Evolutionary conservation across 306 rosid genomes (phyloP), one percentile per base, ranked within the genome.

Genomic region (Vigna reflexopilosa): DNA sequence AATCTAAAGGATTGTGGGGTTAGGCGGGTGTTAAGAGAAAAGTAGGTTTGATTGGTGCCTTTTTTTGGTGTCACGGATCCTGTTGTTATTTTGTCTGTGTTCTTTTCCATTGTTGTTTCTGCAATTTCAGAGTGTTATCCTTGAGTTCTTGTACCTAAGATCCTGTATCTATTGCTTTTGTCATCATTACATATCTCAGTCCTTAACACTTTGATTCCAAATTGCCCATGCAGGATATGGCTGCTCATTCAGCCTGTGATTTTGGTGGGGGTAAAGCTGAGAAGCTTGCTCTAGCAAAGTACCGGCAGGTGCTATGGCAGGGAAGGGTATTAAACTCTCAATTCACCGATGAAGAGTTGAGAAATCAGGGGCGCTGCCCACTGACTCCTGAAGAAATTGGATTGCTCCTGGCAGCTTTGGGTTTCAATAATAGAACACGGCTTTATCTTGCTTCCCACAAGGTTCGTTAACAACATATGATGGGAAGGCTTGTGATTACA

Each of bases 201-300:
- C 42, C 11, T 59, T 59, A 59, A 12, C 40, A 59, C 14, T 28
- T 3, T 13, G 54, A 76, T 76, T 76, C 61, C 58, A 34, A 70
- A 67, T 45, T 74, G 57, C 47, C 36, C 32, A 62, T 81, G 71
- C 91, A 95, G 99, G 99, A 95, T 86, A 95, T 95, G 99, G 98
- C 98, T 49, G 99, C 99, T 69, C 99, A 95, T 88, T 95, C 98
- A 49, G 97, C 99, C 74, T 95, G 99, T 72, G 98, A 95, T 74
- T 95, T 93, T 85, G 99, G 99, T 30, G 99, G 99, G 32, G 99
- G 99, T 45, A 95, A 91, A 84, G 96, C 98, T 55, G 99, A 95
- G 86, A 93, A 86, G 36, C 82, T 87, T 61, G 97, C 99, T 64
- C 88, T 95, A n/a, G 97, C 98, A 40, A 95, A 91, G 82, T 95